Evolutionary conservation across 2,329 filamentous ascomycete species (phyloP).

Genomic region (Xylariaceae sp.): DNA sequence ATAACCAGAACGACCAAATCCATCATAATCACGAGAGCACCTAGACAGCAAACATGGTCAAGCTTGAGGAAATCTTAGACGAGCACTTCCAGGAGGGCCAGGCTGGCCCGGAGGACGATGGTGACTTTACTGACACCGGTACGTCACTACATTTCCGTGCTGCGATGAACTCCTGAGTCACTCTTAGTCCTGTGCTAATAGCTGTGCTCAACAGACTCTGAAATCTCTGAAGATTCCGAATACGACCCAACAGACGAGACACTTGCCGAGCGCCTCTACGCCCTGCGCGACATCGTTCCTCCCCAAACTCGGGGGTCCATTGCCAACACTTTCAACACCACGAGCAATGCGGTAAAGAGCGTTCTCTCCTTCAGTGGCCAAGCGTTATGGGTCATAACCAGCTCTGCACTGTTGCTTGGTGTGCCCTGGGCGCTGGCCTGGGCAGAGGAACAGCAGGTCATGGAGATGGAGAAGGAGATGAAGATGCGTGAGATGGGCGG

Average conservation of each 20-base stretch:
- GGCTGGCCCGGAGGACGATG: slow-evolving; percentile 68
- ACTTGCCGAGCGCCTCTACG: slow-evolving; percentile 65
- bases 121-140: slow-evolving; percentile 91
- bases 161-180: neutral
- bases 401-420: slow-evolving; percentile 81
- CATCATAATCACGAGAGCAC: neutral
- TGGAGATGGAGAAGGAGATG: slow-evolving; percentile 97
- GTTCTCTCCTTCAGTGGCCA: slow-evolving; percentile 73
- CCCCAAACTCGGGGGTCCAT: slow-evolving; percentile 67
- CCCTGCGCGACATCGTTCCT: slow-evolving; percentile 72
- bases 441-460: slow-evolving; percentile 91
- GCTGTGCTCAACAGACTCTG: slow-evolving; percentile 55
- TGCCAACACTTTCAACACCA: slow-evolving; percentile 53
- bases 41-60: slow-evolving; percentile 63
- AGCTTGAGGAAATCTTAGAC: slow-evolving; percentile 93
- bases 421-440: slow-evolving; percentile 92
- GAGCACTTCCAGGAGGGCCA: slow-evolving; percentile 81
- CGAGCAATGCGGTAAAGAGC: slow-evolving; percentile 53
- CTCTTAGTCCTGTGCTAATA: slow-evolving; percentile 1
- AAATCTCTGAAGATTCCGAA: slow-evolving; percentile 78
- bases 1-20: too few species aligned
- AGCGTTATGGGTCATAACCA: slow-evolving; percentile 85
- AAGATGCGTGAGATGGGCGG: slow-evolving; percentile 89
- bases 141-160: slow-evolving; percentile 28
- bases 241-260: slow-evolving; percentile 56